phyloP scores from a whole-genome alignment of 129 eudicot species.

The Mikania micrantha region DNA sequence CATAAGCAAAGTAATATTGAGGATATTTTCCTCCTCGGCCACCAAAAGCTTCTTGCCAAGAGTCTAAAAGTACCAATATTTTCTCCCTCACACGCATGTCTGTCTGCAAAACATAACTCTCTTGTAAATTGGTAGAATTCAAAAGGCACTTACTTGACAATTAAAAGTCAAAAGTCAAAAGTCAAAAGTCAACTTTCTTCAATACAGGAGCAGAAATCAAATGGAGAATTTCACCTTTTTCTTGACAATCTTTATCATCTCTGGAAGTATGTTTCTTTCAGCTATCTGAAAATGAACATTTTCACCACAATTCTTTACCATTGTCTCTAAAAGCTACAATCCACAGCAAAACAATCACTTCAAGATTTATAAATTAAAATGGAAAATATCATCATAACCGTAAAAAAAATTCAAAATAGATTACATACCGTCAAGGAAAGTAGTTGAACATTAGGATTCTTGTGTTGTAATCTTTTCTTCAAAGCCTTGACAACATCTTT shows the following conservation, averaged over 20 bases:
- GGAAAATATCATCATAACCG: background rate
- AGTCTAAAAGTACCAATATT: slow-evolving; percentile 60
- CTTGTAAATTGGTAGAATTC: background rate
- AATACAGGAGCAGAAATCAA: background rate
- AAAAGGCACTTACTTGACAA: background rate
- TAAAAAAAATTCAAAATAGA: background rate
- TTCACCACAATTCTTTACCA: slow-evolving; percentile 96
- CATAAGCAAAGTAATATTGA: slow-evolving; percentile 88
- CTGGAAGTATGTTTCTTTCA: slow-evolving; percentile 64
- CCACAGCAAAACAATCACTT: slow-evolving; percentile 4
- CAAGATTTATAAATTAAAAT: background rate
- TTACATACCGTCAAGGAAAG: slow-evolving; percentile 76
- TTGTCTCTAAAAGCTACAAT: slow-evolving; percentile 80
- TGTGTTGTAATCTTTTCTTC: slow-evolving; percentile 86
- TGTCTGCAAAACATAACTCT: slow-evolving; percentile 39
- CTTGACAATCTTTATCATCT: slow-evolving; percentile 83
- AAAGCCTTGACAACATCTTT: slow-evolving; percentile 84
- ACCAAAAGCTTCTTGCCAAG: slow-evolving; percentile 98
- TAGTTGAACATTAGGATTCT: slow-evolving; percentile 81
- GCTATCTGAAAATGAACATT: slow-evolving; percentile 77
- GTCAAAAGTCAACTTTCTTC: background rate
- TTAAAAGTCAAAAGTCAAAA: background rate
- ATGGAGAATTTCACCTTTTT: slow-evolving; percentile 38
- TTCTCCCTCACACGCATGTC: slow-evolving; percentile 87
- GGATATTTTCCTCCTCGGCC: slow-evolving; percentile 83